Percentiles rank a stretch among this genome's conserved stretches.
phyloP scores from a whole-genome alignment of 306 rosid species.

The Cicer cuneatum region DNA sequence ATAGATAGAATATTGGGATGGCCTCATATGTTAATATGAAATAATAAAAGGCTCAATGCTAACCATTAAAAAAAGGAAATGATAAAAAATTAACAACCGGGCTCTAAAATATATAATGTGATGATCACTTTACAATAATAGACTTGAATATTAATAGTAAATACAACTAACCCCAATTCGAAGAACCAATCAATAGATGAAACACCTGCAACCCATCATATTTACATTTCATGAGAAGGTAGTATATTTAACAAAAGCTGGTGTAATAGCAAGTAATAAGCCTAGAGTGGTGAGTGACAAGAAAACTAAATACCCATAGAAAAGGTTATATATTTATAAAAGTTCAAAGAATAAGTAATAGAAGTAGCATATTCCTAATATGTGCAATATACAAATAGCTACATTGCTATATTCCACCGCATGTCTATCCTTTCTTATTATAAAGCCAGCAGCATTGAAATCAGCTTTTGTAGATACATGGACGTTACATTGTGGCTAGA shows the following conservation, averaged over 20 bases:
- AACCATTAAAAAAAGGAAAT: conserved; percentile 27
- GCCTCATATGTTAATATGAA: conserved; percentile 21
- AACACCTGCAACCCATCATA: conserved; percentile 75
- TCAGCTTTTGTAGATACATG: background rate
- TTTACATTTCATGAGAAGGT: conserved; percentile 47
- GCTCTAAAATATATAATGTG: conserved; percentile 15
- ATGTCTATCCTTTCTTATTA: conserved; percentile 34
- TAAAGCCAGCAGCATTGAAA: conserved; percentile 7
- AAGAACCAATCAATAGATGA: conserved; percentile 90
- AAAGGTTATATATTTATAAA: background rate
- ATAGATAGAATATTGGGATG: background rate
- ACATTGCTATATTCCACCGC: background rate
- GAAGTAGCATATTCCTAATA: conserved; percentile 35
- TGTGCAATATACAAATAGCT: conserved; percentile 22
- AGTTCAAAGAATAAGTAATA: conserved; percentile 29
- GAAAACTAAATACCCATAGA: conserved; percentile 21
- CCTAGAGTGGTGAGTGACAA: conserved; percentile 13
- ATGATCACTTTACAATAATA: conserved; percentile 23
- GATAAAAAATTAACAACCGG: conserved; percentile 15
- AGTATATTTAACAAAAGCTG: conserved; percentile 33
- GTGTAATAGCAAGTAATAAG: conserved; percentile 16
- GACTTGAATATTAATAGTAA: conserved; percentile 39
- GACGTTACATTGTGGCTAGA: conserved; percentile 32
- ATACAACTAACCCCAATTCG: conserved; percentile 76
- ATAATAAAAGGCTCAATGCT: conserved; percentile 27